Conservation (phyloP, 768 basidiomycete species). For the Boletus huronensis region DNA sequence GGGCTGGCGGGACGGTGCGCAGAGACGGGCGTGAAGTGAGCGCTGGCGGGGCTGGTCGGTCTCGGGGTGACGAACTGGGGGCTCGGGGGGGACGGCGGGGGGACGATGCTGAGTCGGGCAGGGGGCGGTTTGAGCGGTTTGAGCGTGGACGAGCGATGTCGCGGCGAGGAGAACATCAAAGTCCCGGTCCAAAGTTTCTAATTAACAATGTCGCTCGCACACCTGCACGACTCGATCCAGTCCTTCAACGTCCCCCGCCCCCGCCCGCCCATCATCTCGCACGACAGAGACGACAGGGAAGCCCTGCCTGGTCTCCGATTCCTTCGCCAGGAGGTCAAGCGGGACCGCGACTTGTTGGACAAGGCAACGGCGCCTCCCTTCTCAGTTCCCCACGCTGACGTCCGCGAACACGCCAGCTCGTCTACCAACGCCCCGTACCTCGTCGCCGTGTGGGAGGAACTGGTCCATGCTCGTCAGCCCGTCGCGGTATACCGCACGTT, state of each 20-base stretch:
- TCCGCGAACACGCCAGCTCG: conserved; percentile 35
- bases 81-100: background rate
- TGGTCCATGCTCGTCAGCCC: conserved; percentile 56
- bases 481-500: conserved; percentile 62
- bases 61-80: background rate
- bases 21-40: background rate
- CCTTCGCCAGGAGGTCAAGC: conserved; percentile 39
- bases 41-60: background rate
- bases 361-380: background rate
- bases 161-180: background rate
- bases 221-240: conserved; percentile 1
- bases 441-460: conserved; percentile 79
- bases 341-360: conserved; percentile 40
- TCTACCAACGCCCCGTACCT: conserved; percentile 79
- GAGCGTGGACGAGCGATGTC: conserved; percentile 22
- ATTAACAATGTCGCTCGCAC: background rate
- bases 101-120: background rate
- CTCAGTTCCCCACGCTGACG: background rate
- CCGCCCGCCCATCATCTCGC: conserved; percentile 32
- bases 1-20: background rate
- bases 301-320: conserved; percentile 39
- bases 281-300: conserved; percentile 6
- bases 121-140: conserved; percentile 1
- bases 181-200: background rate
- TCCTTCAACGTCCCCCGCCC: conserved; percentile 21